Base-by-base conservation (phyloP, 805 yeast species). In the Ogataea pini region DNA sequence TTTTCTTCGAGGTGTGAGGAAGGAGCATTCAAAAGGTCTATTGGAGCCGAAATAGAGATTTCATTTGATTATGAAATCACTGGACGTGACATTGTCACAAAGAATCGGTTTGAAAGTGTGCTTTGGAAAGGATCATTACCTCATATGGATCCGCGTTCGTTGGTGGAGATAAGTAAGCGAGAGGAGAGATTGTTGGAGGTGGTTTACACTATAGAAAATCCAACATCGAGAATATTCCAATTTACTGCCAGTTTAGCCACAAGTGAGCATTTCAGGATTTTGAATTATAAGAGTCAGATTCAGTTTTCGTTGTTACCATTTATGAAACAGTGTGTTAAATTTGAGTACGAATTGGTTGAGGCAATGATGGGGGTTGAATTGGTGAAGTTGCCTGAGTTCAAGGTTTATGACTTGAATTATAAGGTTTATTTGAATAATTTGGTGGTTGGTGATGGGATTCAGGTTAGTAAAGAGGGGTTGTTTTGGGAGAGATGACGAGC, bases 401-500 rank as follows among this genome's bases (percentile, higher is more conserved):
- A 76, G 49, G 86, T 85, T 3, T 85, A 72, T 59, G 96, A 88
- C 58, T 70, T 86, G 42, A 79, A 79, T 54, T 86, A 78, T 68
- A 80, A 84, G 55, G 83, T 86, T 33, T 75, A 76, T 18, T 69
- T 89, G 50, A 82, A 83, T 17, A 71, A 76, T 0, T 59, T 76
- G 14, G 68, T 78, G 0, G 80, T 75, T 0, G 57, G 69, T 8
- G 70, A 65, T 3, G 20, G 37, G 1, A 58, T 69, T 0, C 55
- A 56, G 34, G 31, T 60, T 3, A 62, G 63, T 14, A 63, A 63
- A 22, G 64, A 62, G 16, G 73, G 63, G 1, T 43, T 63, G 16
- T 22, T 22, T 22, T 22, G 25, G 25, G 8, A 22, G 18, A 32
- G 18, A 25, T 19, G 14, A 27, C 29, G 33, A 16, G 42, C 25